A percentile compares a stretch with the other conserved stretches of the same genome.
Evolutionary conservation across 495 filamentous ascomycete species (phyloP).

Genomic region (Pseudevernia furfuracea): DNA sequence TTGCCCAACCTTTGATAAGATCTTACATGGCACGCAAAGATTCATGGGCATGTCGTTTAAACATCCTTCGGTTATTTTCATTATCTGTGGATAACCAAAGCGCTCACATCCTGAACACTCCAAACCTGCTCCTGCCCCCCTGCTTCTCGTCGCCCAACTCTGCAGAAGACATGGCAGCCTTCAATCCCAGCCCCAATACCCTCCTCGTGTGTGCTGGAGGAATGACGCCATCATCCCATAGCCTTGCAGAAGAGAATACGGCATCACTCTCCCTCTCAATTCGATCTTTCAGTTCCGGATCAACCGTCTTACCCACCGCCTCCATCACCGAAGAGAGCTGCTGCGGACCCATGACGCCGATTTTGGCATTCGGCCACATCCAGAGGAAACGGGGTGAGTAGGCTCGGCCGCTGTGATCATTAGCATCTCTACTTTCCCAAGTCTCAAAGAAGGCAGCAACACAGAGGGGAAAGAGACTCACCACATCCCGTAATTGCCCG

Average conservation of each 20-base stretch:
- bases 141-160: slow-evolving; percentile 40
- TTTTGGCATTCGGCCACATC: slow-evolving; percentile 96
- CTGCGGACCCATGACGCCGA: slow-evolving; percentile 93
- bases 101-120: slow-evolving; percentile 87
- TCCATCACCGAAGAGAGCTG: slow-evolving; percentile 92
- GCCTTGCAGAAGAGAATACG: slow-evolving; percentile 73
- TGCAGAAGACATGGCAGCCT: slow-evolving; percentile 65
- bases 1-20: too few relatives aligned
- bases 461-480: slow-evolving; percentile 31
- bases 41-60: neutral
- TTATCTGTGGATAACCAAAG: neutral
- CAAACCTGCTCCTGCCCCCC: slow-evolving; percentile 64
- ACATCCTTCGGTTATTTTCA: neutral
- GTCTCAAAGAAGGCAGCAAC: too few relatives aligned
- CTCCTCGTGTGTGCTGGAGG: slow-evolving; percentile 78
- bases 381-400: slow-evolving; percentile 86
- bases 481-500: slow-evolving; percentile 79
- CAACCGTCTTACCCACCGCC: slow-evolving; percentile 76
- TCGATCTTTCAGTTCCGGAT: slow-evolving; percentile 70
- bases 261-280: slow-evolving; percentile 91
- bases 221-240: slow-evolving; percentile 97
- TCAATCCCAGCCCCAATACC: slow-evolving; percentile 74
- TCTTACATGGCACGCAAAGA: neutral
- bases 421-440: neutral
- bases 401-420: slow-evolving; percentile 63